These are phyloP conservation scores for Coleophoma eucalyptorum DNA, from an alignment of 2,329 filamentous ascomycete genomes.

Conservation along the genomic window DNA sequence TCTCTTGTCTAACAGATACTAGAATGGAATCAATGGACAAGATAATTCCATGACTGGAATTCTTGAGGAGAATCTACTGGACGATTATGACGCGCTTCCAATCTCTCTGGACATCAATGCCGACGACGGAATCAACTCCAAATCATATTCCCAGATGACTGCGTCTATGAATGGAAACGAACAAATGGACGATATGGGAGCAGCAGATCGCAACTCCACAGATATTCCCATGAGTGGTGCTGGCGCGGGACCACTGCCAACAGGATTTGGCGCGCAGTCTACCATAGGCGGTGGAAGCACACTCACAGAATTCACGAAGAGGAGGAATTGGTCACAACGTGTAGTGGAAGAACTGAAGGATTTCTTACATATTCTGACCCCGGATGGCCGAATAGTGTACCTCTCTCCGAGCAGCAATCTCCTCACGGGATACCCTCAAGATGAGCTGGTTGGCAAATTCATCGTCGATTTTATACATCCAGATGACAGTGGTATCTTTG, in stretches of 20 bases:
- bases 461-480: slow-evolving; percentile 81
- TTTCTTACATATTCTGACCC: slow-evolving; percentile 81
- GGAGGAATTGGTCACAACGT: slow-evolving; percentile 79
- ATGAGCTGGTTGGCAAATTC: slow-evolving; percentile 70
- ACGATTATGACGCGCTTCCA: slow-evolving; percentile 33
- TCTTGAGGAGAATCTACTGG: slow-evolving; percentile 39
- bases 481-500: slow-evolving; percentile 79
- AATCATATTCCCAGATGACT: slow-evolving; percentile 22
- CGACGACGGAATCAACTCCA: slow-evolving; percentile 21
- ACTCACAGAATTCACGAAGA: slow-evolving; percentile 61
- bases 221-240: slow-evolving; percentile 19
- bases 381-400: slow-evolving; percentile 79
- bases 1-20: not conserved
- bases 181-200: slow-evolving; percentile 9
- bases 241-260: slow-evolving; percentile 26
- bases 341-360: slow-evolving; percentile 89
- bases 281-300: slow-evolving; percentile 40
- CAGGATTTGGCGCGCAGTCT: slow-evolving; percentile 22
- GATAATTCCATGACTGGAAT: slow-evolving; percentile 32
- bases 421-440: slow-evolving; percentile 71
- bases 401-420: slow-evolving; percentile 73
- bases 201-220: slow-evolving; percentile 3
- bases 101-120: slow-evolving; percentile 37
- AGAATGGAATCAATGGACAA: slow-evolving; percentile 11
- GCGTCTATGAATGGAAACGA: slow-evolving; percentile 13